Conservation (phyloP, 2,329 filamentous ascomycete species). For the Phaeosphaeria sp. region DNA sequence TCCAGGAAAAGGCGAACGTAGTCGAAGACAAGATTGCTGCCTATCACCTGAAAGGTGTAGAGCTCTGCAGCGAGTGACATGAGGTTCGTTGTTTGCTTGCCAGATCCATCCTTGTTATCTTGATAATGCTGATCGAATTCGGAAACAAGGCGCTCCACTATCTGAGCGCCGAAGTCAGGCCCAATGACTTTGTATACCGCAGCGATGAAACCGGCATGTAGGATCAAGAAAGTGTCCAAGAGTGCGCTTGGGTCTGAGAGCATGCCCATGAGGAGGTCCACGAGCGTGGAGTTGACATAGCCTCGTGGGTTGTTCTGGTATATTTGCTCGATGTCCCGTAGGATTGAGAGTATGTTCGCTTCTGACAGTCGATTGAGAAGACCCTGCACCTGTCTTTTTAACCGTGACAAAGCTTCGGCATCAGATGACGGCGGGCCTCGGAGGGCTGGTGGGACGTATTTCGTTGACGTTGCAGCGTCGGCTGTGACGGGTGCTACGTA, state of each 20-base stretch:
- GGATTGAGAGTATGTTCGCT: conserved; percentile 83
- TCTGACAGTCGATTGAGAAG: conserved; percentile 93
- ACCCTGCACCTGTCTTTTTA: conserved; percentile 84
- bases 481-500: conserved; percentile 74
- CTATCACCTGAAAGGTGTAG: conserved; percentile 90
- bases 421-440: conserved; percentile 69
- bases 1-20: conserved; percentile 80
- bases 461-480: conserved; percentile 57
- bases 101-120: conserved; percentile 43
- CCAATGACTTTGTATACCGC: conserved; percentile 88
- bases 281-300: conserved; percentile 80
- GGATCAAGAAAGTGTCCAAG: conserved; percentile 87
- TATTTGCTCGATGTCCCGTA: conserved; percentile 80
- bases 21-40: conserved; percentile 85
- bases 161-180: conserved; percentile 85
- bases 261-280: conserved; percentile 78
- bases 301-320: conserved; percentile 87
- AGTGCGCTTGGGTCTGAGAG: conserved; percentile 79
- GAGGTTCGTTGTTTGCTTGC: conserved; percentile 74
- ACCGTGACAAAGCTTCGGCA: conserved; percentile 69
- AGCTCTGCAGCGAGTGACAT: conserved; percentile 83
- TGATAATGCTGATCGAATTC: conserved; percentile 73
- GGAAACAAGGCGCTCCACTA: conserved; percentile 79
- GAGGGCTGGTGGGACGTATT: conserved; percentile 90
- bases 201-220: conserved; percentile 87